Evolutionary conservation across 208 protist genomes (phyloP).

Genomic region (Crithidia mellificae): DNA sequence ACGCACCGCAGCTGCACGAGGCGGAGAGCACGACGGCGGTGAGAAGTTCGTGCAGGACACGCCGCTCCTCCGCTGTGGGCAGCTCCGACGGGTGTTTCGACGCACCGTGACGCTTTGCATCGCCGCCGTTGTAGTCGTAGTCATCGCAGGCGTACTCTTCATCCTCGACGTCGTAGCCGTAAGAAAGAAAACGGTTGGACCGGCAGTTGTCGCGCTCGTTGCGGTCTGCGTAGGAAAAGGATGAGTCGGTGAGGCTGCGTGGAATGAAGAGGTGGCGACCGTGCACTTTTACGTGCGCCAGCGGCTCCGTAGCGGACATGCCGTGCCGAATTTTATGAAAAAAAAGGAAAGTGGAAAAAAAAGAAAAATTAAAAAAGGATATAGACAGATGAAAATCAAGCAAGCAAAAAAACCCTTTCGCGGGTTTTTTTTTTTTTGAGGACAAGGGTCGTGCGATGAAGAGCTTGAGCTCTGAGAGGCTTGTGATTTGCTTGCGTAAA

Average conservation of each 20-base stretch:
- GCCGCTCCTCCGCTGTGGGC: constrained; percentile 17
- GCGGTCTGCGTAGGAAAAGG: not conserved
- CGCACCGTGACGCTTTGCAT: not conserved
- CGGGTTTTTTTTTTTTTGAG: too few relatives aligned
- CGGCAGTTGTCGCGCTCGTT: not conserved
- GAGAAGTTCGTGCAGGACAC: constrained; percentile 24
- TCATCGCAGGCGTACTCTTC: not conserved
- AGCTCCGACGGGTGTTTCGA: not conserved
- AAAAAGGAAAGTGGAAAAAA: too few relatives aligned
- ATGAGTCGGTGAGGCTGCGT: constrained; percentile 8
- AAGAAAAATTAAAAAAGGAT: too few relatives aligned
- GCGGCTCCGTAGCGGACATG: constrained; percentile 22
- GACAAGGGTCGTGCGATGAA: too few relatives aligned
- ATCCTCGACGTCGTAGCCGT: not conserved
- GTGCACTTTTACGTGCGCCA: constrained; percentile 18
- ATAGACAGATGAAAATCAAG: too few relatives aligned
- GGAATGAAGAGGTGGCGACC: constrained; percentile 12
- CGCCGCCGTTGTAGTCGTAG: not conserved
- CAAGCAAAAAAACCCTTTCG: too few relatives aligned
- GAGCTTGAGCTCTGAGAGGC: too few relatives aligned
- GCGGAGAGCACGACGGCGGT: constrained; percentile 18
- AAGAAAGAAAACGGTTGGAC: too few relatives aligned
- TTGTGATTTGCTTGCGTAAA: too few relatives aligned
- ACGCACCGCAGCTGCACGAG: constrained; percentile 1
- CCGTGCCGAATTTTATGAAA: not conserved